Base-by-base conservation (phyloP, 352 stramenopile genomes). In the Globisporangium camurandrum region DNA sequence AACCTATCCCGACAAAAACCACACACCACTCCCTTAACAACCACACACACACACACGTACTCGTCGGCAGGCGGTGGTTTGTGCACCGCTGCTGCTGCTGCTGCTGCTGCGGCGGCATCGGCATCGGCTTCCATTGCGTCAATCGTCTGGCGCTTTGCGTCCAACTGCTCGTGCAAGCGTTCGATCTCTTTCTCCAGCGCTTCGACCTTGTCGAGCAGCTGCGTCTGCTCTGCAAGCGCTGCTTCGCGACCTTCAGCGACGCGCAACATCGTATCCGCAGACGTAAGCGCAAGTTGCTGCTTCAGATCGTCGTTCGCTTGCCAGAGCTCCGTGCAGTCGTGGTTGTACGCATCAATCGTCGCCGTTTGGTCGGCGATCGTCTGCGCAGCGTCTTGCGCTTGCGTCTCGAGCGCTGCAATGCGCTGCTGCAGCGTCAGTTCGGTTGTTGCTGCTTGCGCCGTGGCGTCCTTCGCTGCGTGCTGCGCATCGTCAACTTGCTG, bases 301-400 rank as follows among this genome's bases (percentile, higher is more conserved):
- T 88, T 88, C 12, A 91, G 50, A 14, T 88, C 79, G 50, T 91
- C 79, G 39, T 88, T 91, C 31, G 70, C 55, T 34, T 86, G 78
- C 79, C 79, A 91, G 31, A 91, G 53, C 56, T 86, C 69, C 34
- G 82, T 71, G 20, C 79, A 91, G 49, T 91, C 79, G 45, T 88
- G 70, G 46, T 87, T 89, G 57, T 86, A 92, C 48, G 88, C 75
- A 20, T 84, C 75, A 36, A 84, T 59, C 23, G 81, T 69, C 40
- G 82, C 72, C 16, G 57, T 71, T 54, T 70, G 67, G 23, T 66
- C 52, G 14, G 51, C 44, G 19, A 68, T 59, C 28, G 47, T 46
- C 1, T 26, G 28, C 16, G 75, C 64, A 12, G 61, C 61, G 10
- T 64, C 56, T 10, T 59, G 31, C 4, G 64, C 46, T 27, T 81